Conservation (phyloP, 2,329 filamentous ascomycete genomes). For the Daldinia sp. region DNA sequence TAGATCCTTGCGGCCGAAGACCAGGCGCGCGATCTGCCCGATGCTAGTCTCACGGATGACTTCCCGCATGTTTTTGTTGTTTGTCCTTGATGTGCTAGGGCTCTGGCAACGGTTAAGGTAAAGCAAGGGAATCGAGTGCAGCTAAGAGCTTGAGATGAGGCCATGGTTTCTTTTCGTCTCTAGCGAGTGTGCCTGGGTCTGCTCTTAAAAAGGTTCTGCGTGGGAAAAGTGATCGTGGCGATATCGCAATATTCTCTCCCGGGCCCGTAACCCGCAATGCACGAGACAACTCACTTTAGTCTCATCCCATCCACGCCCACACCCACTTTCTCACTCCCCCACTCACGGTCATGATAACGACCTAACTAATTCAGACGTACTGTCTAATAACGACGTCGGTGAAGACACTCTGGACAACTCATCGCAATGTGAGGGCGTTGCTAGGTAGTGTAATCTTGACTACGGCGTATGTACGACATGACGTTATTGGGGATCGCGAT, state of each 20-base stretch:
- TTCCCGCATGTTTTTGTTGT: conserved; percentile 29
- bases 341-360: not conserved
- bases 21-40: conserved; percentile 27
- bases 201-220: not conserved
- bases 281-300: conserved; percentile 13
- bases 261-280: conserved; percentile 13
- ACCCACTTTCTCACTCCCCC: not conserved
- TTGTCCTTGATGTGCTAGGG: not conserved
- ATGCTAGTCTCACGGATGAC: conserved; percentile 33
- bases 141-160: conserved; percentile 1
- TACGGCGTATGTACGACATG: conserved; percentile 12
- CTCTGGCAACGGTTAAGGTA: not conserved
- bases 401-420: conserved; percentile 8
- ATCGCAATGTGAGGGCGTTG: not conserved
- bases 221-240: not conserved
- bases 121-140: not conserved
- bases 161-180: conserved; percentile 1
- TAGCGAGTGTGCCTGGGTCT: not conserved
- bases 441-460: not conserved
- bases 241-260: conserved; percentile 20
- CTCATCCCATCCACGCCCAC: conserved; percentile 6
- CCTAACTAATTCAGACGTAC: conserved; percentile 6
- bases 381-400: conserved; percentile 20
- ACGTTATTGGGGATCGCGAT: conserved; percentile 12
- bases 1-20: conserved; percentile 20